Percentiles rank a stretch among this genome's conserved stretches.
Conservation (phyloP, 345 rosid species). For the Eucalyptus grandis region DNA sequence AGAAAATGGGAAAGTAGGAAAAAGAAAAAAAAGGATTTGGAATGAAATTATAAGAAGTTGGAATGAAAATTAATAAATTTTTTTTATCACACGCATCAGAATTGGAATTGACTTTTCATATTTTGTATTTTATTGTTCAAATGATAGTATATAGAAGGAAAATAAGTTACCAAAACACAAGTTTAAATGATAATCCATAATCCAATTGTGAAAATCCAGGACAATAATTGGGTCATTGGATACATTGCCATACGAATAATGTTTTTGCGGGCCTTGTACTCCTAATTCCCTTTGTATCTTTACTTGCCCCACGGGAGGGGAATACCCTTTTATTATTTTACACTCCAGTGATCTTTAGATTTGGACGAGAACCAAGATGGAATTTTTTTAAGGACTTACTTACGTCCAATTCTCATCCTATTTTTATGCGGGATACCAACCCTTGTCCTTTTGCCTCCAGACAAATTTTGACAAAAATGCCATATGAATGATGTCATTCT, state of each 20-base stretch:
- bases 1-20: neutral
- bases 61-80: neutral
- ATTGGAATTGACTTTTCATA: neutral
- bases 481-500: no score
- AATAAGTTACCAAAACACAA: neutral
- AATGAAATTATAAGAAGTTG: neutral
- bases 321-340: no score
- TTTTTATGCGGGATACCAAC: no score
- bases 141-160: neutral
- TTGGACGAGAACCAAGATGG: no score
- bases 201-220: neutral
- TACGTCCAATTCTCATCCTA: no score
- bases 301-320: no score
- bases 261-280: neutral
- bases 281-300: no score
- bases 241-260: neutral
- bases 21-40: neutral
- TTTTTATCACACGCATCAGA: neutral
- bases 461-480: no score
- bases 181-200: no score
- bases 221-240: neutral
- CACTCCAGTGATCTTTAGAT: no score
- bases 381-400: no score
- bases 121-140: neutral
- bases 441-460: no score